Evolutionary conservation across 1,284 basidiomycete species (phyloP), one percentile per base, ranked within the genome.

Genomic region (Cutaneotrichosporon curvatum): DNA sequence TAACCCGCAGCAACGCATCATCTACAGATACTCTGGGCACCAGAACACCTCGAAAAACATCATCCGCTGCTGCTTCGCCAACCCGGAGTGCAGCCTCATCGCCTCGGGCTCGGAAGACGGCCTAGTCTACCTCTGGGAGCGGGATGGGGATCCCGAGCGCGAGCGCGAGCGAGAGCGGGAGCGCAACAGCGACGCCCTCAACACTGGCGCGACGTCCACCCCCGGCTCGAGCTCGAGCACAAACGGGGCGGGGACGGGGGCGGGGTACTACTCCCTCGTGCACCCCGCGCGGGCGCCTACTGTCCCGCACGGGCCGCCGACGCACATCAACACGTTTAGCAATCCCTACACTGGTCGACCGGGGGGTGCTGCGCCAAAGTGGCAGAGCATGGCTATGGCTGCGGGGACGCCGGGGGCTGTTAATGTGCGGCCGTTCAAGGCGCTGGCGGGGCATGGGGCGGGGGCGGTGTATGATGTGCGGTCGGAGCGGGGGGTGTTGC

Each of bases 1-100:
- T 53, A 45, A 32, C 41, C 40, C 5, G 15, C 50, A 72, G 70
- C 66, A 68, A 55, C 61, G 64, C 9, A 72, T 70, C 21, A 52
- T 75, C 4, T 70, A 72, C 43, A 58, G 74, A 3, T 76, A 75
- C 59, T 75, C 71, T 21, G 73, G 74, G 1, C 72, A 75, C 48
- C 74, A 74, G 53, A 76, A 76, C 53, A 75, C 75, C 10, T 72
- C 72, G 19, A 74, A 75, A 53, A 76, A 75, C 61, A 70, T 76
- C 33, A 71, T 76, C 38, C 64, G 74, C 7, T 66, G 66, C 22
- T 56, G 62, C 15, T 76, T 76, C 50, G 71, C 70, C 0, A 63
- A 68, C 32, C 62, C 70, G 12, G 65, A 63, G 11, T 51, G 41
- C 23, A 51, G 49, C 8, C 59, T 75, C 40, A 57, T 76, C 23